These are phyloP conservation scores for Vaucheria bursata DNA, from an alignment of 352 stramenopile species.

Conservation along the genomic window DNA sequence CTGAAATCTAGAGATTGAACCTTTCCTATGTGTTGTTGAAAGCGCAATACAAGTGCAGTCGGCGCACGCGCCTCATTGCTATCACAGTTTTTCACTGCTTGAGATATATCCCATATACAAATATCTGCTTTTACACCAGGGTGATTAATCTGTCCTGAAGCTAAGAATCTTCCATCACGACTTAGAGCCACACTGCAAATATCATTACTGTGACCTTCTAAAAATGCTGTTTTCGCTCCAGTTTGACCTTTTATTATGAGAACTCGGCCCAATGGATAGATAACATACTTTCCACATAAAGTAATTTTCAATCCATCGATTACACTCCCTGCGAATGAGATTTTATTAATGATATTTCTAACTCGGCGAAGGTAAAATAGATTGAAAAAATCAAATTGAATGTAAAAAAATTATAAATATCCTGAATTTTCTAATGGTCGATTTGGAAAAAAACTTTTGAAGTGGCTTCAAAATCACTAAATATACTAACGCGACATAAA, in stretches of 20 bases:
- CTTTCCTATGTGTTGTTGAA: conserved; percentile 87
- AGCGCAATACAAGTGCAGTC: conserved; percentile 65
- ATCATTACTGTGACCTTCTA: conserved; percentile 37
- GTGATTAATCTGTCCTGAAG: conserved; percentile 46
- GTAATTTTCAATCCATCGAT: conserved; percentile 36
- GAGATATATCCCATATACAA: conserved; percentile 84
- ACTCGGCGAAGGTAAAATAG: neutral
- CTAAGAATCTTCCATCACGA: conserved; percentile 29
- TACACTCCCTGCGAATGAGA: conserved; percentile 28
- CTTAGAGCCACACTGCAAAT: conserved; percentile 43
- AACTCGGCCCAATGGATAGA: conserved; percentile 42
- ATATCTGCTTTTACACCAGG: conserved; percentile 84
- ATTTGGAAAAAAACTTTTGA: too few species aligned
- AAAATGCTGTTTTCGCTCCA: conserved; percentile 36
- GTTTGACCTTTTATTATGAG: conserved; percentile 34
- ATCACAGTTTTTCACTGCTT: conserved; percentile 60
- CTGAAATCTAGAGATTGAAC: conserved; percentile 85
- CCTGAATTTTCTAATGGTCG: neutral
- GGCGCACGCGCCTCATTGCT: conserved; percentile 62
- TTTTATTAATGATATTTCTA: neutral
- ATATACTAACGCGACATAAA: too few species aligned
- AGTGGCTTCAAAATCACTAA: too few species aligned
- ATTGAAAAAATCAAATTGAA: neutral
- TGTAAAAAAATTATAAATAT: neutral
- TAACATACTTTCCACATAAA: conserved; percentile 39